Percentiles rank a stretch among this genome's conserved stretches.
Conservation (phyloP, 805 yeast species). For the Myxozyma monticola region DNA sequence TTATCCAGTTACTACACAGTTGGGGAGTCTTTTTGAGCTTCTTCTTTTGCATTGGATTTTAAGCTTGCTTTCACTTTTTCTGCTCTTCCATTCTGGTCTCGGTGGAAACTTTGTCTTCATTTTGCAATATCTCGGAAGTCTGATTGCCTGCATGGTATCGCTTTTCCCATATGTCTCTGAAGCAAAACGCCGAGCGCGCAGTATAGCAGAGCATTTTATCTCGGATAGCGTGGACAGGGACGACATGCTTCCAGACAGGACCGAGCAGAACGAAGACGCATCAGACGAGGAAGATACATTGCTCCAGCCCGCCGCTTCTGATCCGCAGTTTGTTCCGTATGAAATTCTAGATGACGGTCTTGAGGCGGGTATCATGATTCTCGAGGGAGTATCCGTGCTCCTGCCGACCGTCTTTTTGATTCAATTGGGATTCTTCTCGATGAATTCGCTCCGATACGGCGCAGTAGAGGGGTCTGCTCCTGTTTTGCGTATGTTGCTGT, state of each 20-base stretch:
- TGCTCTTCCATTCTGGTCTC: background rate
- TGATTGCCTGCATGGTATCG: constrained; percentile 3
- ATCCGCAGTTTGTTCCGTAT: background rate
- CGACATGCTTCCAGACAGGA: no score
- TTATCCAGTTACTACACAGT: constrained; percentile 5
- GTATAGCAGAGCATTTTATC: background rate
- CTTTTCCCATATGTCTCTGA: constrained; percentile 3
- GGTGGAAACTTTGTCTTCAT: constrained; percentile 17
- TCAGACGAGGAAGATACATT: constrained; percentile 12
- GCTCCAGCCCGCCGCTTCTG: background rate
- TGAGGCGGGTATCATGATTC: constrained; percentile 6
- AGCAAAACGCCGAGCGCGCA: background rate
- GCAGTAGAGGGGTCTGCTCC: constrained; percentile 21
- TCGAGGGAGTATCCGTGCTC: constrained; percentile 8
- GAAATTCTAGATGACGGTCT: background rate
- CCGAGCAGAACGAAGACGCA: constrained; percentile 4
- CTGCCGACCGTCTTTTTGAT: constrained; percentile 10
- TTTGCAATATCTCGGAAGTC: constrained; percentile 12
- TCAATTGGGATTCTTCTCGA: constrained; percentile 6
- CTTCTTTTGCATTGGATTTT: constrained; percentile 16
- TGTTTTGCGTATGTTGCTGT: constrained; percentile 10
- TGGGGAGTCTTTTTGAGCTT: constrained; percentile 11
- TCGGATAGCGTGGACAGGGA: no score
- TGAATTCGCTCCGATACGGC: constrained; percentile 16
- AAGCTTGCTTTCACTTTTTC: background rate